phyloP scores from a whole-genome alignment of 73 alveolate species.

The Paramecium tetraurelia region DNA sequence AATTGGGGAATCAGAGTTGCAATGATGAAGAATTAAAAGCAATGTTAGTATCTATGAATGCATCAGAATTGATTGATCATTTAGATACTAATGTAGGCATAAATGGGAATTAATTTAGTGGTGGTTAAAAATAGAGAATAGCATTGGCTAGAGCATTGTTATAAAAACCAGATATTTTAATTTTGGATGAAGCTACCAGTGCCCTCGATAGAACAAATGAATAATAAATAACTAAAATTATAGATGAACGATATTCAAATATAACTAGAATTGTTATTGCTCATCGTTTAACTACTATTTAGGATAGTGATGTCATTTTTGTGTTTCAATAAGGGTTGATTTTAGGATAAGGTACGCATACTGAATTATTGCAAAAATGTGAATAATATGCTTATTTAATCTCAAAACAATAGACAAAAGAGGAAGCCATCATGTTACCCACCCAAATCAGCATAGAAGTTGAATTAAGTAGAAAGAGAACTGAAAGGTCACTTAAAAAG shows the following conservation, averaged over 20 bases:
- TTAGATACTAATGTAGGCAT: conserved; percentile 74
- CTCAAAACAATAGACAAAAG: background rate
- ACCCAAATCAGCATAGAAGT: background rate
- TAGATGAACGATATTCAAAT: conserved; percentile 64
- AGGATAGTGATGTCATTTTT: conserved; percentile 70
- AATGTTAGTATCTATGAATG: conserved; percentile 66
- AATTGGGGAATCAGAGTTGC: conserved; percentile 65
- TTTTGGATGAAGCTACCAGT: conserved; percentile 91
- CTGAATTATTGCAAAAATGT: conserved; percentile 53
- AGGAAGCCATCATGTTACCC: background rate
- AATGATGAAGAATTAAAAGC: conserved; percentile 69
- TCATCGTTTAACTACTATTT: conserved; percentile 76
- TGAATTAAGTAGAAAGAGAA: background rate
- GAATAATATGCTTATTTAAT: background rate
- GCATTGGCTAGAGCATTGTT: conserved; percentile 87
- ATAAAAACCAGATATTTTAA: conserved; percentile 71
- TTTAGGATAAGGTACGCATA: conserved; percentile 73
- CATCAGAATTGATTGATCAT: conserved; percentile 51
- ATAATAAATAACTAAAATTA: conserved; percentile 59
- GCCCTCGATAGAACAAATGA: conserved; percentile 79
- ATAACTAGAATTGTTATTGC: conserved; percentile 72
- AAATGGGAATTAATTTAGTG: conserved; percentile 76
- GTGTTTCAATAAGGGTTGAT: conserved; percentile 67
- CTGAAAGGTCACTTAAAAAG: background rate
- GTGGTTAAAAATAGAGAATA: conserved; percentile 88